Conservation (phyloP, 805 yeast genomes). For the Candida insectalens region DNA sequence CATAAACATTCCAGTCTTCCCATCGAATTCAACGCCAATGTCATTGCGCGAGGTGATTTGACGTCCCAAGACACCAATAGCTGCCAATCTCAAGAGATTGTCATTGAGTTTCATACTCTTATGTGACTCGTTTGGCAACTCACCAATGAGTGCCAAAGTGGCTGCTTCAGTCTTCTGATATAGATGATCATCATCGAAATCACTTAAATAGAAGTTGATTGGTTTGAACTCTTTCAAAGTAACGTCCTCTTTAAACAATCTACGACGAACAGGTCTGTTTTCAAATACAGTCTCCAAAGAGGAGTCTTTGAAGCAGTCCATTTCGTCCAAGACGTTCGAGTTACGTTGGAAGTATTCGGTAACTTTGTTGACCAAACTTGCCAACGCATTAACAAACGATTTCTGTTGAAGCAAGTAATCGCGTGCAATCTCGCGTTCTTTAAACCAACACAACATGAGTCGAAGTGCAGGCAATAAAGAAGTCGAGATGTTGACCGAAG, state of each 20-base stretch:
- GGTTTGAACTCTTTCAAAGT: slow-evolving; percentile 49
- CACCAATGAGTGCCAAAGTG: slow-evolving; percentile 25
- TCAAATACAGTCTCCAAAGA: slow-evolving; percentile 5
- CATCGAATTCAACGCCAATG: slow-evolving; percentile 21
- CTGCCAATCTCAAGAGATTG: slow-evolving; percentile 22
- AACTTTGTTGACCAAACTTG: slow-evolving; percentile 13
- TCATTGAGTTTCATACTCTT: slow-evolving; percentile 23
- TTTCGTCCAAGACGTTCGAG: slow-evolving; percentile 4
- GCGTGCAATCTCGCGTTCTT: slow-evolving; percentile 33
- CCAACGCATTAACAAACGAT: slow-evolving; percentile 9
- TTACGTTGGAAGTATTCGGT: slow-evolving; percentile 8
- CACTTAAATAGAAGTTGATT: slow-evolving; percentile 43
- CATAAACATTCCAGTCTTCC: slow-evolving; percentile 5
- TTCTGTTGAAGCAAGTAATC: slow-evolving; percentile 18
- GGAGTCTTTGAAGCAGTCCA: slow-evolving; percentile 1
- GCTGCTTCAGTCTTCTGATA: slow-evolving; percentile 24
- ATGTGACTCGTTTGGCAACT: slow-evolving; percentile 14
- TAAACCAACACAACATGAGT: slow-evolving; percentile 48
- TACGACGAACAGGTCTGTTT: slow-evolving; percentile 35
- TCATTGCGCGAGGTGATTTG: slow-evolving; percentile 17
- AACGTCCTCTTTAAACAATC: slow-evolving; percentile 59
- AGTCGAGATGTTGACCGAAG: slow-evolving; percentile 14
- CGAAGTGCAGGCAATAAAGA: slow-evolving; percentile 32
- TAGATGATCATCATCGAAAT: slow-evolving; percentile 47
- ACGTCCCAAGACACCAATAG: slow-evolving; percentile 25